These are phyloP conservation scores for Blastobotrys raffinosifermentans DNA, from an alignment of 1,139 yeast species.

Conservation along the genomic window DNA sequence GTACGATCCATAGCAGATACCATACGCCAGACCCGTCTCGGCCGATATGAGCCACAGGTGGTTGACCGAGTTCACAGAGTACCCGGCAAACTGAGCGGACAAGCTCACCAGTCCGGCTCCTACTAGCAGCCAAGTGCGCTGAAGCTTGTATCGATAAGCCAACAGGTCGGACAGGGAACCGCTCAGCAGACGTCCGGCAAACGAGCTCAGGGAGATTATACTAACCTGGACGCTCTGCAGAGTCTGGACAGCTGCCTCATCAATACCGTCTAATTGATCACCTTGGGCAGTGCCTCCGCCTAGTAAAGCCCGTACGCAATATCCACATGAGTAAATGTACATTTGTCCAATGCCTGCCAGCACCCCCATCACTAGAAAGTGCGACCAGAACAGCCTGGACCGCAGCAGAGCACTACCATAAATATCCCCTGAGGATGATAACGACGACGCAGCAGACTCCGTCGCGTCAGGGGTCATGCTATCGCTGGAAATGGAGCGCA, in stretches of 20 bases:
- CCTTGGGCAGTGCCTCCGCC: constrained; percentile 11
- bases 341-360: constrained; percentile 73
- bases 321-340: constrained; percentile 72
- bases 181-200: constrained; percentile 59
- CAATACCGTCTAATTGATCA: constrained; percentile 12
- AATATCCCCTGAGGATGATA: constrained; percentile 15
- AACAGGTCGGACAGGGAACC: constrained; percentile 65
- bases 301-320: constrained; percentile 51
- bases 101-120: constrained; percentile 39
- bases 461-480: constrained; percentile 1
- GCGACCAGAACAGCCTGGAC: constrained; percentile 33
- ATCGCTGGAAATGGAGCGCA: background rate
- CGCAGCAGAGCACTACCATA: constrained; percentile 25
- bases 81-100: constrained; percentile 34
- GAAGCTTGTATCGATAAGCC: constrained; percentile 45
- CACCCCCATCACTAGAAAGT: constrained; percentile 47
- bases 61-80: constrained; percentile 31
- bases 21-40: constrained; percentile 70
- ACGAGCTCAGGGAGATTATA: constrained; percentile 59
- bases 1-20: constrained; percentile 70
- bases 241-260: constrained; percentile 25
- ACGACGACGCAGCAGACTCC: background rate
- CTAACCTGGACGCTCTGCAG: constrained; percentile 71
- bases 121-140: constrained; percentile 63
- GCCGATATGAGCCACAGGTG: constrained; percentile 49